Base-by-base conservation (phyloP, 768 basidiomycete species). In the Asterophora lycoperdoides region DNA sequence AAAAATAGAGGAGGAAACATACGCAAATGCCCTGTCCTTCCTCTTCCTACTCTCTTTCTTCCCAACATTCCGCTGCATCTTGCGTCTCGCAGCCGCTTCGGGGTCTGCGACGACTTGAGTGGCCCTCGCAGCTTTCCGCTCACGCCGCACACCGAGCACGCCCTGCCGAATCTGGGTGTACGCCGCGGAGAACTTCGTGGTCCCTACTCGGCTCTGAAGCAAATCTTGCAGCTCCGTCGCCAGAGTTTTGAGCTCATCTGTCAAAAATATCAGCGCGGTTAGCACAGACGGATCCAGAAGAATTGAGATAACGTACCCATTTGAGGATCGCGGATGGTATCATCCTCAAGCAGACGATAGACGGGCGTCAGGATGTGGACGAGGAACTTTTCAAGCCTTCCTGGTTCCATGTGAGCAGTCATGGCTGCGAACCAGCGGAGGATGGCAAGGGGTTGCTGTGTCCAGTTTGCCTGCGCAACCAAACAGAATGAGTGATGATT, bases 391-490 rank as follows among this genome's bases (percentile, higher is more conserved):
- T 88, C 81, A 0, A 91, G 70, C 14, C 72, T 67, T 0, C 61
- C 52, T 0, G 72, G 62, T 0, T 84, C 79, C 75, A 98, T 81
- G 58, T 79, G 68, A 2, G 86, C 81, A 2, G 81, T 68, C 83
- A 96, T 92, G 0, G 93, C 94, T 0, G 93, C 96, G 58, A 98
- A 96, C 86, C 93, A 96, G 13, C 89, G 84, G 38, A 99, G 64
- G 35, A 86, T 79, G 0, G 91, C 80, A 1, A 86, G 66, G 0
- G 93, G 88, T 49, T 92, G 88, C 23, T 86, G 79, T 4, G 81
- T 73, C 93, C 95, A 98, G 60, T 85, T 86, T 0, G 73, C 68
- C 91, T 96, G 19, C 20, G 15, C 14, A 37, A 8, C 28, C 60
- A 13, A 41, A 13, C 17, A 29, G 33, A 23, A 40, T 41, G 55